A percentile compares a stretch with the other conserved stretches of the same genome.
Evolutionary conservation across 2,329 filamentous ascomycete species (phyloP).

Genomic region (Fusarium sp.): DNA sequence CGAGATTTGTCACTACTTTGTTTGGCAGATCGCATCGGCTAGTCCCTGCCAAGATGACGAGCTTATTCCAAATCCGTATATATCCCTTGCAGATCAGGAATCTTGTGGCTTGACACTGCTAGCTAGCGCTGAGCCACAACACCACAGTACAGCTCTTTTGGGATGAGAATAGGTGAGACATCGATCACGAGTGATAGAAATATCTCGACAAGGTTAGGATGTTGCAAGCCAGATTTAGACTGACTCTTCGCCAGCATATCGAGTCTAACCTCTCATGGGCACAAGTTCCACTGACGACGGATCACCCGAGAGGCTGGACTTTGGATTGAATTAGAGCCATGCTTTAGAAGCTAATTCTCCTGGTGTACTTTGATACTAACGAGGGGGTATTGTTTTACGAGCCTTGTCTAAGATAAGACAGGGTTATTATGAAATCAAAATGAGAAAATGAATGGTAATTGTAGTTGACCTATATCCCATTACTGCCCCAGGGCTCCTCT

Average conservation of each 20-base stretch:
- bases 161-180: not conserved
- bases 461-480: too few relatives aligned
- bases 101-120: not conserved
- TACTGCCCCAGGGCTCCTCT: too few relatives aligned
- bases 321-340: too few relatives aligned
- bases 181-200: not conserved
- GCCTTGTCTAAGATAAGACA: too few relatives aligned
- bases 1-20: not conserved
- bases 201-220: not conserved
- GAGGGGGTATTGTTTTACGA: too few relatives aligned
- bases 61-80: not conserved
- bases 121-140: not conserved
- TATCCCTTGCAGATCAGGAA: not conserved
- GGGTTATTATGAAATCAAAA: too few relatives aligned
- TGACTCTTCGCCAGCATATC: too few relatives aligned
- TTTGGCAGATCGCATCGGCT: not conserved
- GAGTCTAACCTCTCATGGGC: too few relatives aligned
- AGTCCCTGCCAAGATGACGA: not conserved
- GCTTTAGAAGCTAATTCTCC: rapidly evolving
- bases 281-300: not conserved
- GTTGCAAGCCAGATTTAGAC: not conserved
- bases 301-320: not conserved
- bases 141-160: not conserved
- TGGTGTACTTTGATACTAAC: not conserved
- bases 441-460: too few relatives aligned